A percentile compares a stretch with the other conserved stretches of the same genome.
Conservation (phyloP, 1,284 basidiomycete genomes). For the Cryptococcus sp. region DNA sequence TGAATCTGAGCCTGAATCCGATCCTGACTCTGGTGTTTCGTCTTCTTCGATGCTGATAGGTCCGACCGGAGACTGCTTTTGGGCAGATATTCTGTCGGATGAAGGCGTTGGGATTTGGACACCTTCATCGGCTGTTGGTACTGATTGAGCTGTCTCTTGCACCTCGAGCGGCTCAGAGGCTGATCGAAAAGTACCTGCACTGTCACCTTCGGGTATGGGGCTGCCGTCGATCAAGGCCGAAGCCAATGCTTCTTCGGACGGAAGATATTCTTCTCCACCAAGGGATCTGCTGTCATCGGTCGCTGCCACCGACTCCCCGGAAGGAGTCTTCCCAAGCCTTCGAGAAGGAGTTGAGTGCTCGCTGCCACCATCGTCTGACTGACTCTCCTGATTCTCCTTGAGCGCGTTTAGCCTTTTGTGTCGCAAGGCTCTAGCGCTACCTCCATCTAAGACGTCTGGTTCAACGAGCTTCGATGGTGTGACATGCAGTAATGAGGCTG, state of each 20-base stretch:
- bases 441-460: slow-evolving; percentile 9
- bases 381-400: slow-evolving; percentile 9
- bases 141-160: neutral
- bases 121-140: neutral
- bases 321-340: neutral
- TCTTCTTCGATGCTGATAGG: neutral
- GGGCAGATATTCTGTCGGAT: too few relatives aligned
- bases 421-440: slow-evolving; percentile 20
- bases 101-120: neutral
- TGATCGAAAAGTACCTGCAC: too few relatives aligned
- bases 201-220: too few relatives aligned
- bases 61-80: too few relatives aligned
- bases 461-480: slow-evolving; percentile 5
- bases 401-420: slow-evolving; percentile 19
- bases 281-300: neutral
- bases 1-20: slow-evolving; percentile 17
- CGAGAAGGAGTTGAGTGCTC: neutral
- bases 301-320: neutral
- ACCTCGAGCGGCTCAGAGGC: neutral
- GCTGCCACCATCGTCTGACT: neutral
- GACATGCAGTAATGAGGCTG: slow-evolving; percentile 23
- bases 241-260: too few relatives aligned
- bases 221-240: too few relatives aligned
- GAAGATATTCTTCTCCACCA: neutral
- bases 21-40: slow-evolving; percentile 3